A percentile compares a stretch with the other conserved stretches of the same genome.
Conservation (phyloP, 352 stramenopile species). For the Blastocystis sp. region DNA sequence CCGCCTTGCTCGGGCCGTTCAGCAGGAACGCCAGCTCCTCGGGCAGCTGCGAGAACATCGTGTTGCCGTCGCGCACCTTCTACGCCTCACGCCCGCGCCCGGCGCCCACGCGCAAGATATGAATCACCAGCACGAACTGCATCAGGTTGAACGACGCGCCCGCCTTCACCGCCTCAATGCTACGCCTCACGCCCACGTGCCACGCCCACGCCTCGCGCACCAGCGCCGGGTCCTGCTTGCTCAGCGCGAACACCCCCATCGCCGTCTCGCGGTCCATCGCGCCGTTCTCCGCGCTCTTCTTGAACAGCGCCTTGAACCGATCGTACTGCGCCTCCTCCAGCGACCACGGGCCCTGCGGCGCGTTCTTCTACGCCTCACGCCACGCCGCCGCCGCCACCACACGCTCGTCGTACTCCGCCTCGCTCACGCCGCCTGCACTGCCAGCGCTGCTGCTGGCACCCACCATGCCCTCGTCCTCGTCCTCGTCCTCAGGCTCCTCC, state of each 20-base stretch:
- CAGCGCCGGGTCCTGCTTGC: neutral
- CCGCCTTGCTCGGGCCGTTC: neutral
- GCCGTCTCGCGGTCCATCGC: conserved; percentile 1
- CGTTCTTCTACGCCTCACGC: conserved; percentile 3
- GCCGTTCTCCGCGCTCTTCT: conserved; percentile 11
- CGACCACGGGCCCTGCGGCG: conserved; percentile 15
- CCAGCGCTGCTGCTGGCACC: neutral
- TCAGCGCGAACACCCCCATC: conserved; percentile 8
- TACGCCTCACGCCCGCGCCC: neutral
- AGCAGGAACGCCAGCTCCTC: conserved; percentile 4
- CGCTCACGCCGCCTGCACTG: neutral
- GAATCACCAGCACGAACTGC: conserved; percentile 46
- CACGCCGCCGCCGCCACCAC: neutral
- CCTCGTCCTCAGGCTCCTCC: conserved; percentile 46
- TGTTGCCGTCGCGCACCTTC: conserved; percentile 8
- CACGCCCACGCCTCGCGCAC: conserved; percentile 11
- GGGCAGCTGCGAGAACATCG: neutral
- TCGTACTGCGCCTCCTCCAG: neutral
- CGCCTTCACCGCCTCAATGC: neutral
- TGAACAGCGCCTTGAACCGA: conserved; percentile 37
- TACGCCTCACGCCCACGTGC: neutral
- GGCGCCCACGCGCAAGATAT: conserved; percentile 22
- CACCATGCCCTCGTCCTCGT: conserved; percentile 32
- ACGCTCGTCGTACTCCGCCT: neutral
- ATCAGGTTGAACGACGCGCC: neutral